Base-by-base conservation (phyloP, 2,329 filamentous ascomycete genomes). In the Ophiostoma ulmi region DNA sequence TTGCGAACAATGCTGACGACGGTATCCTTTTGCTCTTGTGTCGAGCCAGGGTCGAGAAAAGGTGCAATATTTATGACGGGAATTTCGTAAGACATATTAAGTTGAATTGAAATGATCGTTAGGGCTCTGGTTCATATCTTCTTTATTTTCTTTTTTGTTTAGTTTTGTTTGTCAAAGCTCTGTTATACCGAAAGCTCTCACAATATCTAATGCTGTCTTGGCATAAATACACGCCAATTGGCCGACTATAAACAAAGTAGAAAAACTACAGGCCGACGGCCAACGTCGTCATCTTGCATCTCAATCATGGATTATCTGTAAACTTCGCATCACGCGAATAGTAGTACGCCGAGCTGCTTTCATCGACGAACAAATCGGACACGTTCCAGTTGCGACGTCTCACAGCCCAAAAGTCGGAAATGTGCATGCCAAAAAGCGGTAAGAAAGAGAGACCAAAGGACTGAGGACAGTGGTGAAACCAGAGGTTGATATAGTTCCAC, bases 391-490 rank as follows among this genome's bases (percentile, higher is more conserved):
- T 55, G n/a, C 20, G n/a, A 26, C 52, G 52, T 22, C 52, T 22
- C 52, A 55, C 52, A 26, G 26, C 52, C 52, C 52, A 55, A 8
- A 69, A 69, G n/a, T 69, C 68, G n/a, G 72, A 71, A 58, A 74
- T 71, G 11, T 75, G 58, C 35, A 76, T 72, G 6, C 73, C n/a
- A n/a, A n/a, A n/a, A n/a, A n/a, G n/a, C n/a, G n/a, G n/a, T n/a
- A n/a, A n/a, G n/a, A n/a, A n/a, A n/a, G n/a, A n/a, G 35, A 75
- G 70, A 7, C 75, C 74, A 75, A 75, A 1, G 74, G 73, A 10
- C 70, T 73, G 3, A 76, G 70, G 1, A 76, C 75, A 22, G 74
- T 70, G 64, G 73, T 73, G 68, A 75, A 75, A 20, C 71, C 72
- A 22, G 38, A 69, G 31, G 74, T 73, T 74, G 26, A 74, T 66